Percentiles rank a stretch among this genome's conserved stretches.
Evolutionary conservation across 345 rosid genomes (phyloP).

Genomic region (Brassica cretica): DNA sequence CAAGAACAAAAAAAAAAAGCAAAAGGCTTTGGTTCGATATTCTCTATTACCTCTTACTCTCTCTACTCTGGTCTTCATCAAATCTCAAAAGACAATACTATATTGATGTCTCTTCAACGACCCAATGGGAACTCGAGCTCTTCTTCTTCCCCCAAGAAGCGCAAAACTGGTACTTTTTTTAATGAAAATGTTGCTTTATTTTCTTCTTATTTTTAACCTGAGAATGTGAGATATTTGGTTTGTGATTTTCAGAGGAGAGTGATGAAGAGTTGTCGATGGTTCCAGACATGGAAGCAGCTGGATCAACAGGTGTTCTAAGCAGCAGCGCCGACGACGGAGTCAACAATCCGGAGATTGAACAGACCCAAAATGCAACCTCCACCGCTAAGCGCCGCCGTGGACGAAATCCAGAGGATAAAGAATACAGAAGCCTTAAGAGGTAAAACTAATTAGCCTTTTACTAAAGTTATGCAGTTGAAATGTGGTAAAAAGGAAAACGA

Average conservation of each 20-base stretch:
- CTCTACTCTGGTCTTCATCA: neutral
- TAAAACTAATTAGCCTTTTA: neutral
- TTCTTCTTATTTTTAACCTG: neutral
- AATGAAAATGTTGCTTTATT: neutral
- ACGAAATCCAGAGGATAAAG: neutral
- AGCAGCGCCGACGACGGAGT: neutral
- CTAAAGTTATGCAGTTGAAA: neutral
- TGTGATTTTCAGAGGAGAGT: constrained; percentile 48
- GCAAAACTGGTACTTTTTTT: constrained; percentile 15
- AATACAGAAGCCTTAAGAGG: neutral
- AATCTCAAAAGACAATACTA: neutral
- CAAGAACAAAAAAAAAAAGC: neutral
- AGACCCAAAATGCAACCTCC: neutral
- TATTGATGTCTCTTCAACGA: constrained; percentile 41
- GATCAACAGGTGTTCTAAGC: constrained; percentile 16
- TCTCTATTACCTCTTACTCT: constrained; percentile 20
- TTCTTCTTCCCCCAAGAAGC: constrained; percentile 25
- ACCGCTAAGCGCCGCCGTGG: neutral
- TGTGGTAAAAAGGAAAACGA: neutral
- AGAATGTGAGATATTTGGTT: neutral
- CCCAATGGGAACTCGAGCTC: constrained; percentile 35
- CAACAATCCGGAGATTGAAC: neutral
- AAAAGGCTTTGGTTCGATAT: constrained; percentile 13
- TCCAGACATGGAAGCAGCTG: constrained; percentile 64
- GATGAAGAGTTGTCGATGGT: constrained; percentile 42